Evolutionary conservation across 164 flowering plant species (phyloP).

Genomic region (Vitis labrusca): DNA sequence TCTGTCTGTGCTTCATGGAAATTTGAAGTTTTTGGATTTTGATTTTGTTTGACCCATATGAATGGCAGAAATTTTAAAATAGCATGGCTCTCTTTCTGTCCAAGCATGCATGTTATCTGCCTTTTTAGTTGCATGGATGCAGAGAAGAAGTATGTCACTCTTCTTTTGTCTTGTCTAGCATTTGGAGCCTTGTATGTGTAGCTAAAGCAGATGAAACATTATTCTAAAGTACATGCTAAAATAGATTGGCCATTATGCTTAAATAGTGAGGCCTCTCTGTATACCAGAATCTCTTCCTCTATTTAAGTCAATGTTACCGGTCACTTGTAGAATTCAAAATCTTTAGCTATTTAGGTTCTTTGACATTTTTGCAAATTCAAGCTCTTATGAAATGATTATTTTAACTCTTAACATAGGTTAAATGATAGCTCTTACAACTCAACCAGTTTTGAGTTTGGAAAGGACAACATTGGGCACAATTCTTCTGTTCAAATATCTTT

Average conservation of each 20-base stretch:
- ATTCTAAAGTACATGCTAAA: not conserved
- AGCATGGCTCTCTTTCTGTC: not conserved
- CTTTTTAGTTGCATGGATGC: not conserved
- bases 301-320: not conserved
- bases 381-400: not conserved
- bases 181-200: not conserved
- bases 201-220: not conserved
- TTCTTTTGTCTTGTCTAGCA: not conserved
- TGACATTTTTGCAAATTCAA: not conserved
- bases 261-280: not conserved
- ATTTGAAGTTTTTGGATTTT: too few relatives aligned
- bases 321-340: not conserved
- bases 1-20: too few relatives aligned
- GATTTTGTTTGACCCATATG: too few relatives aligned
- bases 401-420: not conserved
- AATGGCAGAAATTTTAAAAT: not conserved
- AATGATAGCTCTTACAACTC: not conserved
- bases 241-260: not conserved
- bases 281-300: not conserved
- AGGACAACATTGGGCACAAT: not conserved
- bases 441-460: not conserved
- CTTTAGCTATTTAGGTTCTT: too few relatives aligned
- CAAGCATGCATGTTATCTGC: not conserved
- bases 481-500: too few relatives aligned
- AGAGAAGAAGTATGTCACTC: not conserved